Conservation (phyloP, 176 grass and related monocot species). For the Chloris gayana region DNA sequence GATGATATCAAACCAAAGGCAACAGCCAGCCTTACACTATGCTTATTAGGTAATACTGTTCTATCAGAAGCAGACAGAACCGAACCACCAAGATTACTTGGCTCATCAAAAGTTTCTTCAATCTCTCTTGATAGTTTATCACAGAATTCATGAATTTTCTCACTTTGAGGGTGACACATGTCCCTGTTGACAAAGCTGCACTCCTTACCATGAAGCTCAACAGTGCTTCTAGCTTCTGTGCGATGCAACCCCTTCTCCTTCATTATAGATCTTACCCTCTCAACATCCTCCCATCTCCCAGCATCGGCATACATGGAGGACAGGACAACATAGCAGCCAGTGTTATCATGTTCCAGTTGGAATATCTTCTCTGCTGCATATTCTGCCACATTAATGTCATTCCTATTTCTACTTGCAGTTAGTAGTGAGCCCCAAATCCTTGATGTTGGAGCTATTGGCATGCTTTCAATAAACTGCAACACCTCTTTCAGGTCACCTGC, state of each 20-base stretch:
- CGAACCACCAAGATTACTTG: constrained; percentile 22
- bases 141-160: constrained; percentile 60
- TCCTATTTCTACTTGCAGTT: constrained; percentile 80
- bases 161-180: constrained; percentile 50
- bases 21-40: constrained; percentile 77
- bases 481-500: constrained; percentile 57
- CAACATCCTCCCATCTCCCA: constrained; percentile 64
- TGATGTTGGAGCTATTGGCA: constrained; percentile 66
- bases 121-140: constrained; percentile 66
- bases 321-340: constrained; percentile 79
- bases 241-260: constrained; percentile 63
- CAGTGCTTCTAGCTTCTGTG: constrained; percentile 59
- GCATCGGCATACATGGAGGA: constrained; percentile 81
- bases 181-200: constrained; percentile 77
- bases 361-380: constrained; percentile 77
- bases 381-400: constrained; percentile 81
- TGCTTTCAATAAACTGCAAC: constrained; percentile 72
- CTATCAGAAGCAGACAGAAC: constrained; percentile 20
- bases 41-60: constrained; percentile 54
- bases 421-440: constrained; percentile 87
- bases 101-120: constrained; percentile 39
- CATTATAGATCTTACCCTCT: constrained; percentile 67
- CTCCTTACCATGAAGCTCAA: constrained; percentile 50
- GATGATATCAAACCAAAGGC: constrained; percentile 77
- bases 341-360: constrained; percentile 75